phyloP scores from a whole-genome alignment of 1,139 yeast species.

The Yamadazyma conglobata region DNA sequence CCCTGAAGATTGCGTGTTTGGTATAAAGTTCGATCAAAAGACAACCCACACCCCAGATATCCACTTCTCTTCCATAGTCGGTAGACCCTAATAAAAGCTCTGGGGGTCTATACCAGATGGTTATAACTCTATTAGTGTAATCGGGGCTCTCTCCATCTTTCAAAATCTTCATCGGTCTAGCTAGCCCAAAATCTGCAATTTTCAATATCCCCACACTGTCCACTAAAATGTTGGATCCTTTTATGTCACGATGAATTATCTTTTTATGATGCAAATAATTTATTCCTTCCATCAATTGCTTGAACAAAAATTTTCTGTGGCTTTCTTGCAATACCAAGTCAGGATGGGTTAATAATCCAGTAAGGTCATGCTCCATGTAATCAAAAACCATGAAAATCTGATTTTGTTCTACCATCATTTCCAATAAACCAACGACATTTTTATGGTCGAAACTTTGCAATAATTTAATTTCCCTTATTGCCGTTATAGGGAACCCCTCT shows the following conservation, averaged over 20 bases:
- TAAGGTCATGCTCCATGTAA: slow-evolving; percentile 88
- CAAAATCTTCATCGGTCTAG: slow-evolving; percentile 68
- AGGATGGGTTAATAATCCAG: slow-evolving; percentile 82
- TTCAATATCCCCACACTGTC: slow-evolving; percentile 70
- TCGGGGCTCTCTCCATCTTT: slow-evolving; percentile 55
- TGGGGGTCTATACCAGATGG: slow-evolving; percentile 97
- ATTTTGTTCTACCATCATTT: slow-evolving; percentile 84
- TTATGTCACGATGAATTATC: slow-evolving; percentile 89
- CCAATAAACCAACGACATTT: slow-evolving; percentile 76
- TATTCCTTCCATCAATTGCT: slow-evolving; percentile 77
- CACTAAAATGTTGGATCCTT: slow-evolving; percentile 85
- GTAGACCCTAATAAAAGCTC: slow-evolving; percentile 89
- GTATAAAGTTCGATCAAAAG: slow-evolving; percentile 77
- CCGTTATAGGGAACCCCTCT: slow-evolving; percentile 96
- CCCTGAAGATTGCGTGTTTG: slow-evolving; percentile 76
- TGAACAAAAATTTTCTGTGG: slow-evolving; percentile 73
- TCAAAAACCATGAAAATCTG: slow-evolving; percentile 89
- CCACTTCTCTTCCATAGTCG: slow-evolving; percentile 85
- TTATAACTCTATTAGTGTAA: slow-evolving; percentile 91
- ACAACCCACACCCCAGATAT: slow-evolving; percentile 98
- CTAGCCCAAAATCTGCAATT: slow-evolving; percentile 93
- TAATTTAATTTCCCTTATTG: slow-evolving; percentile 84
- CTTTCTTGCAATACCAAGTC: slow-evolving; percentile 58
- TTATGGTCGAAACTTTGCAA: slow-evolving; percentile 83
- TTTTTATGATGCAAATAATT: slow-evolving; percentile 75